Evolutionary conservation across 139 green algal genomes (phyloP).

Genomic region (Ettlia oleoabundans): DNA sequence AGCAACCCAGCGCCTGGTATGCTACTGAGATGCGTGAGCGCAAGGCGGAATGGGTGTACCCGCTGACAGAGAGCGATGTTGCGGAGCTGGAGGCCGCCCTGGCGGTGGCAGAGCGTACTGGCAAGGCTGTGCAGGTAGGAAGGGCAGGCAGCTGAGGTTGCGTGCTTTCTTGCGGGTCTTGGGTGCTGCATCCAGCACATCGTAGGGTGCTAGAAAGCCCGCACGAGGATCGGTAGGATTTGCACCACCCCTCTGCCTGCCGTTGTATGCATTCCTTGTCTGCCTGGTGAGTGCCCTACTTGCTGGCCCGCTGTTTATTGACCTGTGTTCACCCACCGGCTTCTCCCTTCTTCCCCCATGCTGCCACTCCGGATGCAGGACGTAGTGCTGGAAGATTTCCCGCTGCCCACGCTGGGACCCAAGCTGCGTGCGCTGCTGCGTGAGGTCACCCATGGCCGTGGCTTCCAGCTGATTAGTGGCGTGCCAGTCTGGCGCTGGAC

Average conservation of each 20-base stretch:
- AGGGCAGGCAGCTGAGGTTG: neutral
- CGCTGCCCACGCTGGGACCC: slow-evolving; percentile 50
- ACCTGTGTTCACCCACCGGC: too few relatives aligned
- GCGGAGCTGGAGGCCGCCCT: slow-evolving; percentile 52
- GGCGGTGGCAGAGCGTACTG: neutral
- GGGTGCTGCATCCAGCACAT: neutral
- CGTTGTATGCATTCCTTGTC: too few relatives aligned
- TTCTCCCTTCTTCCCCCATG: too few relatives aligned
- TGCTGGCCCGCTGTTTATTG: too few relatives aligned
- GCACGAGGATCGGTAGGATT: too few relatives aligned
- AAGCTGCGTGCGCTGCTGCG: slow-evolving; percentile 48
- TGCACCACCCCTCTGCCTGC: too few relatives aligned
- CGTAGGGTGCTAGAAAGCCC: too few relatives aligned
- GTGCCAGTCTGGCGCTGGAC: slow-evolving; percentile 64
- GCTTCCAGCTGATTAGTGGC: slow-evolving; percentile 66
- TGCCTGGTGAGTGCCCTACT: too few relatives aligned
- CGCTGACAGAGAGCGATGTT: slow-evolving; percentile 40
- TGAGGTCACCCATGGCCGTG: slow-evolving; percentile 56
- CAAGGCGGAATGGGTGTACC: slow-evolving; percentile 41
- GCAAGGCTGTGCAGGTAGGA: slow-evolving; percentile 42
- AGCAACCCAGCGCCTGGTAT: slow-evolving; percentile 4
- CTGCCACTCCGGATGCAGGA: slow-evolving; percentile 56
- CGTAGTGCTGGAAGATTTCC: slow-evolving; percentile 52
- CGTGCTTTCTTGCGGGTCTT: neutral
- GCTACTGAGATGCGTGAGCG: slow-evolving; percentile 12